Base-by-base conservation (phyloP, 192 early-diverging fungal genomes). In the Funneliformis mosseae region DNA sequence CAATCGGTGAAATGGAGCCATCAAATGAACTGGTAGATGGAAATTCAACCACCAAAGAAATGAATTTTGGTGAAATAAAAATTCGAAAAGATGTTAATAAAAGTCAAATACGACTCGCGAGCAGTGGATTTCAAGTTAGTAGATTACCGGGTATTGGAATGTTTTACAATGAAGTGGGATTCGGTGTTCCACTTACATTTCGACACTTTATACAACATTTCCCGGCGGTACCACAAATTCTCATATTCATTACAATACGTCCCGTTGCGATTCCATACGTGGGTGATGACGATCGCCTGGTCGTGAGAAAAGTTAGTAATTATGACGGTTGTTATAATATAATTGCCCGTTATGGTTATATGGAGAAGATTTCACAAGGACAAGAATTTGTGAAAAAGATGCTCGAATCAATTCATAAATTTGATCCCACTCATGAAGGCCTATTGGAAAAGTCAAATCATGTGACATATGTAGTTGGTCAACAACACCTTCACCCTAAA, bases 131-230 rank as follows among this genome's bases (percentile, higher is more conserved):
- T 28, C 50, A 41, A 60, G n/a, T 77, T 25, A 38, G 4, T 18
- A 21, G 27, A 18, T 63, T 81, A 14, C 61, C 79, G 14, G 82
- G 82, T 4, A 48, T 83, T 18, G 80, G 79, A 4, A 8, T 83
- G 23, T 50, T 83, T 60, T 83, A 76, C 71, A 62, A 71, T 59
- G 77, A 48, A 14, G 48, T 45, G 3, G 81, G 77, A 7, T 62
- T 63, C 39, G 62, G 70, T 33, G 28, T 83, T 18, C 82, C 82
- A 6, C 27, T 74, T 3, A 70, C 69, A 6, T 83, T 75, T 48
- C 48, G 41, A 25, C 82, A 83, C 27, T 83, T 83, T 70, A 70
- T 80, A 11, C 38, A 77, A 4, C 79, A 72, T 23, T 81, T 80
- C 18, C 73, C 78, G 25, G 63, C 79, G 10, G 39, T 80, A 38